Conservation (phyloP, 1,139 yeast genomes). For the Schizosaccharomyces versatilis region DNA sequence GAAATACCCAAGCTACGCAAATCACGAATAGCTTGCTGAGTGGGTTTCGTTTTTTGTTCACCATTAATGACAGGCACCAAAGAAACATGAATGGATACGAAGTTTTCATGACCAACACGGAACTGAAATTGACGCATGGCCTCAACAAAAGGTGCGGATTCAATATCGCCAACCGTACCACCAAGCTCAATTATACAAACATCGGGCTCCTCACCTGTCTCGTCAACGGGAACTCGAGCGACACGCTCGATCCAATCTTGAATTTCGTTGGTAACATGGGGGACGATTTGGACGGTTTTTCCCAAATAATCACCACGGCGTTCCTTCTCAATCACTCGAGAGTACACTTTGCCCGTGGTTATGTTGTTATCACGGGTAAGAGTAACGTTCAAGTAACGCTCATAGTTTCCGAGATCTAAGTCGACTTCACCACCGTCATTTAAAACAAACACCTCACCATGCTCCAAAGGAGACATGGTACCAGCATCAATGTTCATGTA, state of each 20-base stretch:
- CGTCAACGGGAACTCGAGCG: slow-evolving; percentile 77
- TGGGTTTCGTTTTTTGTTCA: slow-evolving; percentile 96
- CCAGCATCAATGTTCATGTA: slow-evolving; percentile 99
- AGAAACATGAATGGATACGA: slow-evolving; percentile 89
- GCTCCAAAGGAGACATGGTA: slow-evolving; percentile 96
- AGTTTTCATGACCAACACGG: slow-evolving; percentile 81
- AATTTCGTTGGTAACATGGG: slow-evolving; percentile 88
- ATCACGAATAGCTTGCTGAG: slow-evolving; percentile 96
- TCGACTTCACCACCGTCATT: slow-evolving; percentile 99
- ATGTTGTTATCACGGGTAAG: slow-evolving; percentile 85
- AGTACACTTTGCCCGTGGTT: slow-evolving; percentile 92
- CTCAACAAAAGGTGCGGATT: slow-evolving; percentile 95
- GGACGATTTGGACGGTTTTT: slow-evolving; percentile 97
- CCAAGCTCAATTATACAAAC: slow-evolving; percentile 93
- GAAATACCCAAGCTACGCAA: slow-evolving; percentile 81
- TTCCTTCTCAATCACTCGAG: slow-evolving; percentile 81
- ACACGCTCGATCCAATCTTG: slow-evolving; percentile 98
- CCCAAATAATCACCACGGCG: slow-evolving; percentile 95
- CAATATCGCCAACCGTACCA: slow-evolving; percentile 98
- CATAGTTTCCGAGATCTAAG: slow-evolving; percentile 91
- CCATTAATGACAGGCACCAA: slow-evolving; percentile 94
- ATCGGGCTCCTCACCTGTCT: slow-evolving; percentile 66
- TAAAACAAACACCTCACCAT: slow-evolving; percentile 93
- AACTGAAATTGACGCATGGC: slow-evolving; percentile 97
- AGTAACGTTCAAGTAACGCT: slow-evolving; percentile 82